phyloP scores from a whole-genome alignment of 148 eudicot species.

The Tetragonia tetragonoides region DNA sequence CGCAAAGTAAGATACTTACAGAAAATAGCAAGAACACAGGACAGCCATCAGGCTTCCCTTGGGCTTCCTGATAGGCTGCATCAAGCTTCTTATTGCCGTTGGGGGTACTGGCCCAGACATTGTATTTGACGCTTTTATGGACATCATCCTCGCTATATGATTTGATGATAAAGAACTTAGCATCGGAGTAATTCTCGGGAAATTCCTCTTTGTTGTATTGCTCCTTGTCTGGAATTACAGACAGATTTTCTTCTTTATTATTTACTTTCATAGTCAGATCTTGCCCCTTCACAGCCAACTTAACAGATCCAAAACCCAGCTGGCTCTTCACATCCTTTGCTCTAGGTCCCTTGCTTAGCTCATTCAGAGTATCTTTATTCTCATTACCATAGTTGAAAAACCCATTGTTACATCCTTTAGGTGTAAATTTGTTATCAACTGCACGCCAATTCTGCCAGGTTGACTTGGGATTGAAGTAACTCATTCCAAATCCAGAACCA shows the following conservation, averaged over 20 bases:
- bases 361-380: constrained; percentile 39
- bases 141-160: constrained; percentile 58
- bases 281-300: constrained; percentile 48
- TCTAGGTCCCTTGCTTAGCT: constrained; percentile 57
- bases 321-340: constrained; percentile 28
- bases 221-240: constrained; percentile 33
- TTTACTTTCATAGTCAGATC: constrained; percentile 35
- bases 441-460: constrained; percentile 39
- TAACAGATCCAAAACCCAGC: constrained; percentile 35
- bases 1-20: constrained; percentile 23
- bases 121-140: constrained; percentile 51
- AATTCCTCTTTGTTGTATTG: constrained; percentile 45
- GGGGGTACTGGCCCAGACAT: constrained; percentile 54
- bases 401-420: constrained; percentile 39
- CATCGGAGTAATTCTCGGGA: constrained; percentile 41
- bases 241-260: constrained; percentile 27
- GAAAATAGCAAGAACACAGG: constrained; percentile 51
- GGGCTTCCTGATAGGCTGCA: constrained; percentile 50
- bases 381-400: constrained; percentile 34
- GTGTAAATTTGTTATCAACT: constrained; percentile 33
- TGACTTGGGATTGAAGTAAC: constrained; percentile 39
- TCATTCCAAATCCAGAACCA: constrained; percentile 44
- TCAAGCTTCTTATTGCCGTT: constrained; percentile 53
- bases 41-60: constrained; percentile 40
- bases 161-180: constrained; percentile 45